Conservation (phyloP, 108 stramenopile genomes). For the Cyclostephanos invisitatus region DNA sequence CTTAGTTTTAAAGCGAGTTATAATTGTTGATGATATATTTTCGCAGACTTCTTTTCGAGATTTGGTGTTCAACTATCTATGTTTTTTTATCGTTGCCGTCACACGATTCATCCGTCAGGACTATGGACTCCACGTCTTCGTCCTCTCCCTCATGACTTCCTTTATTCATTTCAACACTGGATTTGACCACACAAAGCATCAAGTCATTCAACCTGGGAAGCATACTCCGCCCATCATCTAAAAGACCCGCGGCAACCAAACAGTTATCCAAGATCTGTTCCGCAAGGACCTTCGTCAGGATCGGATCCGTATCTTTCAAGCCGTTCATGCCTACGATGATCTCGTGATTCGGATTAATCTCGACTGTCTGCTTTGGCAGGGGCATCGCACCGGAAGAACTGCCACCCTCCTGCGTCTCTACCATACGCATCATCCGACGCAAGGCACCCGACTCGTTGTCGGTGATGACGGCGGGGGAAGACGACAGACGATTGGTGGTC, state of each 20-base stretch:
- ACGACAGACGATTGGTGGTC: constrained; percentile 78
- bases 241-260: constrained; percentile 93
- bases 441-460: constrained; percentile 96
- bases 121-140: neutral
- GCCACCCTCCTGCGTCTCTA: constrained; percentile 87
- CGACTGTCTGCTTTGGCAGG: constrained; percentile 93
- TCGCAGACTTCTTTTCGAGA: neutral
- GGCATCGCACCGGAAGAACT: constrained; percentile 60
- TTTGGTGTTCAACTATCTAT: neutral
- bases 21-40: too few relatives aligned
- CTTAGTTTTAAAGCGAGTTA: too few relatives aligned
- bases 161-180: constrained; percentile 34
- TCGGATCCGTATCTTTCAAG: constrained; percentile 65
- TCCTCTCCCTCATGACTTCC: neutral
- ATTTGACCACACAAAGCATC: constrained; percentile 76
- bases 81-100: constrained; percentile 2
- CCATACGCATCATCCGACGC: constrained; percentile 97
- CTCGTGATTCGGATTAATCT: constrained; percentile 96
- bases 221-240: constrained; percentile 96
- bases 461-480: constrained; percentile 96
- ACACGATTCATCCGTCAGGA: neutral
- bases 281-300: constrained; percentile 77
- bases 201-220: constrained; percentile 92
- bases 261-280: constrained; percentile 98
- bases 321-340: constrained; percentile 82